Conservation (phyloP, 768 basidiomycete genomes). For the Tremella mesenterica region DNA sequence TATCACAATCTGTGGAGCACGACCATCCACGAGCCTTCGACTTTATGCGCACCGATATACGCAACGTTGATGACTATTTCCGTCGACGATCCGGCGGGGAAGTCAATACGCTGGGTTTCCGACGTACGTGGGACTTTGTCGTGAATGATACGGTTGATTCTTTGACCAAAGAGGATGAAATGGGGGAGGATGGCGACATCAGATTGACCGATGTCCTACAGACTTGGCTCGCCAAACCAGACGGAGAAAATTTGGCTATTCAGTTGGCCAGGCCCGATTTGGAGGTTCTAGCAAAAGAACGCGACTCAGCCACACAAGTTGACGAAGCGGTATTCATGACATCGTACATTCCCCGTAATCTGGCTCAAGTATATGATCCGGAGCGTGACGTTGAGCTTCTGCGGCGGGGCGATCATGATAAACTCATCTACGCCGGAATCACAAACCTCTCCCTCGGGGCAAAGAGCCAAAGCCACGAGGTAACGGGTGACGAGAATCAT, state of each 20-base stretch:
- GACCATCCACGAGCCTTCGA: conserved; percentile 95
- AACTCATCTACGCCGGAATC: conserved; percentile 76
- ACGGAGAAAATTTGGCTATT: conserved; percentile 4
- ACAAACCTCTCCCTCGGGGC: conserved; percentile 1
- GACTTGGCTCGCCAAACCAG: conserved; percentile 39
- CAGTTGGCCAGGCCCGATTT: conserved; percentile 22
- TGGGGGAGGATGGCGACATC: conserved; percentile 20
- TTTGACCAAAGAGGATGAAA: conserved; percentile 19
- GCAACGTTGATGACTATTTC: conserved; percentile 91
- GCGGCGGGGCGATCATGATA: conserved; percentile 58
- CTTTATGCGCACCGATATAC: conserved; percentile 84
- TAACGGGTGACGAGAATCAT: not conserved
- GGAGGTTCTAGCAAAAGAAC: conserved; percentile 1
- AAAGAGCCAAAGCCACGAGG: not conserved
- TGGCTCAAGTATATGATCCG: conserved; percentile 89
- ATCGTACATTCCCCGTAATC: conserved; percentile 83
- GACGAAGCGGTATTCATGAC: conserved; percentile 84
- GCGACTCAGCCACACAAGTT: not conserved
- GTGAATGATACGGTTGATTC: conserved; percentile 50
- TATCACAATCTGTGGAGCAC: conserved; percentile 96
- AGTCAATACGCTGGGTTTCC: conserved; percentile 65
- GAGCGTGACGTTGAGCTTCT: conserved; percentile 80
- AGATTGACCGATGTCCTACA: conserved; percentile 37
- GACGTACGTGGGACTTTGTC: conserved; percentile 81
- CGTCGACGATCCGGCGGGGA: conserved; percentile 52